Evolutionary conservation across 1,284 basidiomycete genomes (phyloP).

Genomic region (Boletus austroedulis): DNA sequence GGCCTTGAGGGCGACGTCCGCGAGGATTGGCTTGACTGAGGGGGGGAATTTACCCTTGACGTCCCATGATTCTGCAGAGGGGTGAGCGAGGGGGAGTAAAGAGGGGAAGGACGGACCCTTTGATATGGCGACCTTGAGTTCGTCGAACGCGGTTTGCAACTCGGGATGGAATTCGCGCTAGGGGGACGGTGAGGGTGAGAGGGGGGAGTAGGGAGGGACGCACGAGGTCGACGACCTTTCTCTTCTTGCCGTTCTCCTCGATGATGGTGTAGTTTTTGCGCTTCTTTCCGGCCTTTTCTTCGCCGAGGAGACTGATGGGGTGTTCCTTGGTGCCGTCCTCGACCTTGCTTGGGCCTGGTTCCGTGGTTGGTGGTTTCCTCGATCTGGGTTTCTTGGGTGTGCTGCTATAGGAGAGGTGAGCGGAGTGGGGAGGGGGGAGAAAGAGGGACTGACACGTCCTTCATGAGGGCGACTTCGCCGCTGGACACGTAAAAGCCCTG

Average conservation of each 20-base stretch:
- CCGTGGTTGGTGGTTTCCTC: conserved; percentile 41
- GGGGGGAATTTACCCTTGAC: conserved; percentile 88
- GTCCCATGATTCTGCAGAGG: conserved; percentile 58
- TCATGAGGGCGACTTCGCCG: conserved; percentile 81
- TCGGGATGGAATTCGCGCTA: conserved; percentile 65
- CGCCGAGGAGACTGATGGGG: conserved; percentile 45
- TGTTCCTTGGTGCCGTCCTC: conserved; percentile 51
- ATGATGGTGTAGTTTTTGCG: conserved; percentile 49
- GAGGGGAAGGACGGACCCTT: conserved; percentile 41
- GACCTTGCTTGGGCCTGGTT: conserved; percentile 21
- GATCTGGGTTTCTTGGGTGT: conserved; percentile 68
- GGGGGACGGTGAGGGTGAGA: not conserved
- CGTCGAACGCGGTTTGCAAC: conserved; percentile 60
- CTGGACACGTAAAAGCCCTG: conserved; percentile 91
- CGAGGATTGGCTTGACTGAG: conserved; percentile 69
- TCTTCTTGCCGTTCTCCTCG: conserved; percentile 60
- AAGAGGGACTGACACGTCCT: conserved; percentile 56
- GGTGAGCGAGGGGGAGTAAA: not conserved
- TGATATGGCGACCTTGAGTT: conserved; percentile 59
- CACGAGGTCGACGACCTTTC: conserved; percentile 65
- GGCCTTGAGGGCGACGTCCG: conserved; percentile 72
- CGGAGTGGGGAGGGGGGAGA: not conserved
- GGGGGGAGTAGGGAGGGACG: conserved; percentile 17
- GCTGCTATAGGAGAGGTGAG: conserved; percentile 34
- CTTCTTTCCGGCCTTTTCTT: conserved; percentile 44